Conservation (phyloP, 2,329 filamentous ascomycete genomes). For the Ilyonectria destructans region DNA sequence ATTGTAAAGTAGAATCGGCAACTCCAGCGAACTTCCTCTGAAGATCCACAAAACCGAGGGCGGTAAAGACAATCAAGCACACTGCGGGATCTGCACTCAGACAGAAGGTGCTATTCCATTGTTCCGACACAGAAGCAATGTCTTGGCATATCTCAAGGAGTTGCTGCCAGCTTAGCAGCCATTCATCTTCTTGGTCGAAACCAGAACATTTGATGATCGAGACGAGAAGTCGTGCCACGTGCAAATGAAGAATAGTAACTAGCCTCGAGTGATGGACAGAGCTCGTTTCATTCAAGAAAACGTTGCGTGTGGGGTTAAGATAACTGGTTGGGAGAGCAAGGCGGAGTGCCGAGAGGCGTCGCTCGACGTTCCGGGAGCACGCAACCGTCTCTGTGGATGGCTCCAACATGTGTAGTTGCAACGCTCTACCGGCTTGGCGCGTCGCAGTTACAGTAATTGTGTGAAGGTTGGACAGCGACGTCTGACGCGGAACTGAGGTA, state of each 20-base stretch:
- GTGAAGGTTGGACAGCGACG: neutral
- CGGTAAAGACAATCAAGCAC: conserved; percentile 4
- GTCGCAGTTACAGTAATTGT: neutral
- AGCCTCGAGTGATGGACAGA: neutral
- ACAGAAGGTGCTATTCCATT: conserved; percentile 1
- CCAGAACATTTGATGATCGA: neutral
- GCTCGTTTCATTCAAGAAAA: neutral
- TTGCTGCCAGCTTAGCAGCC: conserved; percentile 6
- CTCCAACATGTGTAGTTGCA: neutral
- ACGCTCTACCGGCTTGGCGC: neutral
- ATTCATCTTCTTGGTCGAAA: neutral
- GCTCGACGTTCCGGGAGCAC: neutral
- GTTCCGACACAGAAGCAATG: conserved; percentile 4
- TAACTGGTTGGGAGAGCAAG: neutral
- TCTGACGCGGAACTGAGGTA: neutral
- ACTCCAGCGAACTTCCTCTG: neutral
- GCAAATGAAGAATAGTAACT: conserved; percentile 3
- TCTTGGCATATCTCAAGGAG: conserved; percentile 4
- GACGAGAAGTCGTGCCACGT: neutral
- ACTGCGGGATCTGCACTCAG: conserved; percentile 7
- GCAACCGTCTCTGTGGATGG: neutral
- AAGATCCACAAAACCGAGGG: neutral
- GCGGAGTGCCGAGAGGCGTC: conserved; percentile 2
- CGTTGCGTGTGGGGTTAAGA: conserved; percentile 5
- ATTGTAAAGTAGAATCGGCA: neutral